Evolutionary conservation across 768 basidiomycete species (phyloP), one percentile per base, ranked within the genome.

Genomic region (Phanerochaete sordida): DNA sequence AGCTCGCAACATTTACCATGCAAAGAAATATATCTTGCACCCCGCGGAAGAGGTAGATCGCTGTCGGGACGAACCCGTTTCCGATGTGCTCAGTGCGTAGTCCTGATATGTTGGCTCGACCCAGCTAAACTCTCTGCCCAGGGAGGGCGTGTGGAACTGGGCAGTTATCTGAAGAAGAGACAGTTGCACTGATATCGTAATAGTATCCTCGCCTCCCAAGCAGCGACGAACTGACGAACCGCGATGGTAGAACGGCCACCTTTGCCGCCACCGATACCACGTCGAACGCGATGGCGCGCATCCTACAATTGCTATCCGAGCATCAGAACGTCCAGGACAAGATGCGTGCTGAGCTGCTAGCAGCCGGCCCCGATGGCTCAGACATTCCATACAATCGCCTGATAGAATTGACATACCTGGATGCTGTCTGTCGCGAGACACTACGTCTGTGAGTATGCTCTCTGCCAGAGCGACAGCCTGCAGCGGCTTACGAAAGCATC

Each of bases 381-480:
- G 59, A 60, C 24, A 60, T 60, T 13, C 52, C 59, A 12, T 69
- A 64, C 45, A 65, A 66, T 43, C 21, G 48, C 23, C 59, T 69
- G 16, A 50, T 62, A 13, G 55, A 54, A 12, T 46, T 93, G 2
- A 80, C 85, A 0, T 89, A 86, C 64, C 81, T 92, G 9, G 90
- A 90, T 60, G 78, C 77, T 8, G 79, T 86, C 3, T 77, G 86
- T 3, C 77, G 82, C 2, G 87, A 88, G 69, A 82, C 78, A 0
- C 68, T 88, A 58, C 79, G 87, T 35, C 19, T 69, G 68, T 68
- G 49, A 44, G 68, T 13, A 1, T 8, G 31, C 16, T 6, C 52
- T n/a, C 26, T 15, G 19, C 15, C 15, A 33, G 6, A 7, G 7
- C 47, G 13, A n/a, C 1, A 47, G n/a, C n/a, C n/a, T n/a, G 11